Evolutionary conservation across 176 grass and related monocot species (phyloP).

Genomic region (Rhynchospora breviuscula): DNA sequence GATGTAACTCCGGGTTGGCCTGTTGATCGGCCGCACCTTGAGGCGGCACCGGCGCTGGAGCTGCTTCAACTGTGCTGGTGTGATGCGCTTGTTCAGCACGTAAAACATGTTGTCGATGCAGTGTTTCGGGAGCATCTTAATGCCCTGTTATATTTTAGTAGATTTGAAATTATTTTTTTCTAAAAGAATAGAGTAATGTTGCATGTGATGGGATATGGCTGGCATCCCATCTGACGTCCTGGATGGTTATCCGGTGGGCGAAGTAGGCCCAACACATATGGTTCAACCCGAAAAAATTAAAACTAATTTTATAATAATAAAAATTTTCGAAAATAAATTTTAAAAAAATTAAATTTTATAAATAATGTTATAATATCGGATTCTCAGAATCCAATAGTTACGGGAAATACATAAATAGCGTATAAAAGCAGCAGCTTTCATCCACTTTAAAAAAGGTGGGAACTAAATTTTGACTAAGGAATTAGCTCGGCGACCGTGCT

Average conservation of each 20-base stretch:
- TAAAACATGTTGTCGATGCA: neutral
- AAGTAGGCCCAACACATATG: neutral
- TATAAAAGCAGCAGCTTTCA: constrained; percentile 8
- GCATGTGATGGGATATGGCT: constrained; percentile 16
- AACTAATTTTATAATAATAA: too few relatives aligned
- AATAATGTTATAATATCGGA: too few relatives aligned
- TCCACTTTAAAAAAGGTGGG: constrained; percentile 11
- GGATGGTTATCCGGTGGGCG: neutral
- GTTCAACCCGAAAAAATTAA: too few relatives aligned
- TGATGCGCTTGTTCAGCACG: neutral
- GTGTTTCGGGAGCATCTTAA: neutral
- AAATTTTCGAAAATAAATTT: too few relatives aligned
- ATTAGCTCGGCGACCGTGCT: constrained; percentile 29
- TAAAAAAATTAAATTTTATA: too few relatives aligned
- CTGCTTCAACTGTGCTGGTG: neutral
- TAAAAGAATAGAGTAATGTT: too few relatives aligned
- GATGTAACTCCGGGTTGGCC: neutral
- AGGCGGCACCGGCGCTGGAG: neutral
- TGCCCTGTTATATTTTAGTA: neutral
- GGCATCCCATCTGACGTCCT: constrained; percentile 13
- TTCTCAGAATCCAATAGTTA: too few relatives aligned
- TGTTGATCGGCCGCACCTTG: neutral
- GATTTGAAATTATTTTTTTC: too few relatives aligned
- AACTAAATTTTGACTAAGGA: neutral
- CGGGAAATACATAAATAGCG: too few relatives aligned